Evolutionary conservation across 768 basidiomycete genomes (phyloP), one percentile per base, ranked within the genome.

Genomic region (Boletus huronensis): DNA sequence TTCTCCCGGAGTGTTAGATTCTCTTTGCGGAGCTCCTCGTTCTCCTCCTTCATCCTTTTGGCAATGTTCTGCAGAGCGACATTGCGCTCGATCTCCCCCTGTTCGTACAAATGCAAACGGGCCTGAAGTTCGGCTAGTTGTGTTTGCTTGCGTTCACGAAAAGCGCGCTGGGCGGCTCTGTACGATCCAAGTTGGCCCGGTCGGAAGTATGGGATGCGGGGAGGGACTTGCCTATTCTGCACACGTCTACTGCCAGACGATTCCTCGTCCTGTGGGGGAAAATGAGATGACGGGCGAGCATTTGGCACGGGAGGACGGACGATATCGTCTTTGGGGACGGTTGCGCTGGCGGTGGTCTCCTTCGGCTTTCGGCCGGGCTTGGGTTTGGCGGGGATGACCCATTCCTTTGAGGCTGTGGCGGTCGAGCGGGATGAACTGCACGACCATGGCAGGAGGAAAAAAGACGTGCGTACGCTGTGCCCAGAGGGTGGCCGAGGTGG

Each of bases 361-460:
- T 82, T 93, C 17, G 90, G 90, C 74, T 93, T 93, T 43, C 91
- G 78, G 17, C 91, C 91, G 34, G 91, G 91, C 68, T 90, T 93
- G 9, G 90, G 87, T 64, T 88, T 90, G 8, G 91, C 86, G 23
- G 86, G 85, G 60, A 93, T 88, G 57, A 90, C 80, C 91, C 91
- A 93, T 70, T 92, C 88, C 70, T 85, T 91, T n/a, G 89, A 90
- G 28, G 90, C 90, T 90, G 67, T 28, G 10, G 29, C 23, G 16
- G 28, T 29, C 26, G n/a, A 35, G 31, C 10, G 19, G 35, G 26
- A 50, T 53, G 16, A 60, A 36, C 46, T 34, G 19, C 7, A 43
- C 19, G 29, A 28, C 3, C 6, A 28, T 6, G 29, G 35, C 5
- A 51, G 26, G 40, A 26, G 10, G 6, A 29, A 17, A 26, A 13